A percentile compares a stretch with the other conserved stretches of the same genome.
phyloP scores from a whole-genome alignment of 23 red algal genomes.

The Gracilaria domingensis region DNA sequence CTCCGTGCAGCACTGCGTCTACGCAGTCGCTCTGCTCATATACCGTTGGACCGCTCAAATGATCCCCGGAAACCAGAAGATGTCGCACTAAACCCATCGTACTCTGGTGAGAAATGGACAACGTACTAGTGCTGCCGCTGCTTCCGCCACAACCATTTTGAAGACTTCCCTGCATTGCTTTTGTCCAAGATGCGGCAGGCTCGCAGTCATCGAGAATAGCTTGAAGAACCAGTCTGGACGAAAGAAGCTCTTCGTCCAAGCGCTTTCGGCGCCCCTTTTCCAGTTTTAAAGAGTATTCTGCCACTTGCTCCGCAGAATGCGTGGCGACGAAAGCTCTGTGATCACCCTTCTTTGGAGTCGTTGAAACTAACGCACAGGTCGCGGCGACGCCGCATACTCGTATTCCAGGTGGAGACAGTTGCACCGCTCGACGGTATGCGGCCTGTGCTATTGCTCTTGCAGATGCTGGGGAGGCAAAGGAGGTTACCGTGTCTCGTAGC shows the following conservation, averaged over 20 bases:
- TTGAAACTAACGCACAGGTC: constrained; percentile 45
- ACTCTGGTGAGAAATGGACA: constrained; percentile 48
- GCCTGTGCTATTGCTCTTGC: constrained; percentile 50
- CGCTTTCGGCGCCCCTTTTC: constrained; percentile 54
- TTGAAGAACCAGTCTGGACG: constrained; percentile 76
- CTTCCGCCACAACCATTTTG: neutral
- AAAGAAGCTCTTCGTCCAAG: constrained; percentile 54
- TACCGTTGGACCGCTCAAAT: constrained; percentile 44
- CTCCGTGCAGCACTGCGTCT: constrained; percentile 31
- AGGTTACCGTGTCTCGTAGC: neutral
- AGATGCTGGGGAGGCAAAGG: constrained; percentile 48
- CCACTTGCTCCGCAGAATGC: constrained; percentile 22
- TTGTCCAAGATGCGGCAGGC: neutral
- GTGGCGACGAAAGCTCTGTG: constrained; percentile 66
- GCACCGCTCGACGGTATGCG: constrained; percentile 67
- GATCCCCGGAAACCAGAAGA: constrained; percentile 51
- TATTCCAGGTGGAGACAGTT: constrained; percentile 44
- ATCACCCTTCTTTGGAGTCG: constrained; percentile 39
- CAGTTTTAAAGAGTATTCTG: constrained; percentile 56
- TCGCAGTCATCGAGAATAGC: constrained; percentile 68
- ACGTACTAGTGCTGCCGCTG: neutral
- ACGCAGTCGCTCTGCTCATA: constrained; percentile 45
- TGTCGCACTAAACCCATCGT: constrained; percentile 59
- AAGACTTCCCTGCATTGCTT: neutral
- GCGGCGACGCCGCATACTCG: constrained; percentile 69